A percentile compares a stretch with the other conserved stretches of the same genome.
Evolutionary conservation across 306 rosid species (phyloP).

Genomic region (Vigna mungo): DNA sequence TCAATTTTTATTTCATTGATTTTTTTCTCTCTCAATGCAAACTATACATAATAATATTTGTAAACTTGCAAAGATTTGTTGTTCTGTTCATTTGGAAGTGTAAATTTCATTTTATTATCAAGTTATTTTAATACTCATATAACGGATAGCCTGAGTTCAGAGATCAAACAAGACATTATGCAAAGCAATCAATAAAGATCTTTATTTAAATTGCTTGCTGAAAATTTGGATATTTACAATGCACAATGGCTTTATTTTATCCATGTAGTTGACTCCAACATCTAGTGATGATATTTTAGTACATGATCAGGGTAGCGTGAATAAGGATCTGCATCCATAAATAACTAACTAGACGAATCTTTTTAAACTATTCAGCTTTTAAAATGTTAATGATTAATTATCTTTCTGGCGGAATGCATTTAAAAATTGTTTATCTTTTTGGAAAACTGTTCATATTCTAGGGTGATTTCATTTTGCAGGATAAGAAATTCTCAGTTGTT

Average conservation of each 20-base stretch:
- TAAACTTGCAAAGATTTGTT: background rate
- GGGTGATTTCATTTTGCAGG: background rate
- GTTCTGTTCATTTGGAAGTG: background rate
- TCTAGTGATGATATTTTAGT: background rate
- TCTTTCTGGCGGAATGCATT: background rate
- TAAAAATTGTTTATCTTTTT: background rate
- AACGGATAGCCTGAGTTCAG: background rate
- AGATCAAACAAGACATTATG: background rate
- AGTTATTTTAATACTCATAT: background rate
- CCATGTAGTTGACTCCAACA: background rate
- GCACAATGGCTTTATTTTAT: background rate
- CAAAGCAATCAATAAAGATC: background rate
- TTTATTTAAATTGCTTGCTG: background rate
- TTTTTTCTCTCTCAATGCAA: background rate
- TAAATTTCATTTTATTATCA: background rate
- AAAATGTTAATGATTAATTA: background rate
- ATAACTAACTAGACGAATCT: background rate
- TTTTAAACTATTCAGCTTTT: background rate
- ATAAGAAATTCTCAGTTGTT: background rate
- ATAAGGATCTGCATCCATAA: background rate
- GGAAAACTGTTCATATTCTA: background rate
- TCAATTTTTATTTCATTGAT: background rate
- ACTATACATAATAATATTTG: background rate
- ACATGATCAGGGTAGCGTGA: background rate
- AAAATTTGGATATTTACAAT: no score